phyloP scores from a whole-genome alignment of 306 rosid species.

The Herpetospermum pedunculosum region DNA sequence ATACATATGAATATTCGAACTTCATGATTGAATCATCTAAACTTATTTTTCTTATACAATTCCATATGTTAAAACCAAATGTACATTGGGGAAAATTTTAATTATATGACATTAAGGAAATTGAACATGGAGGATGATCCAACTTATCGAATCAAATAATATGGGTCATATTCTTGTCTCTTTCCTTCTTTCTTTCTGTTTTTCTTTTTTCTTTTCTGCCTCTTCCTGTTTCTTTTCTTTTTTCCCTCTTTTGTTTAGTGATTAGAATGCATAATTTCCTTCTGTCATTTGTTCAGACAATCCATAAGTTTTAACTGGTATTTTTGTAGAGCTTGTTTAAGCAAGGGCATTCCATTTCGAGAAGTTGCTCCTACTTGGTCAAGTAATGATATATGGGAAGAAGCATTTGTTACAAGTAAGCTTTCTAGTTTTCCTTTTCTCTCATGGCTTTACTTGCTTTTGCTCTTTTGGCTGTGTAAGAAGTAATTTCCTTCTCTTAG shows the following conservation, averaged over 20 bases:
- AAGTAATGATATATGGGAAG: constrained; percentile 56
- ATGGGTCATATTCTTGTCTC: background rate
- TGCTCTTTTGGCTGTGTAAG: background rate
- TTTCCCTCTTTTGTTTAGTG: background rate
- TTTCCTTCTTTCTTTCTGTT: background rate
- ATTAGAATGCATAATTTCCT: background rate
- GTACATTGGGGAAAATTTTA: background rate
- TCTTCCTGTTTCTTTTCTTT: background rate
- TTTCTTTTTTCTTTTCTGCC: background rate
- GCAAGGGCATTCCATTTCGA: constrained; percentile 58
- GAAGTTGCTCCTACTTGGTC: constrained; percentile 88
- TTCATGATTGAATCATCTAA: background rate
- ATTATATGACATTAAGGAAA: background rate
- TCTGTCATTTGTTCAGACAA: background rate
- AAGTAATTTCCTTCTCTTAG: background rate
- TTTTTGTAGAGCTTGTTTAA: constrained; percentile 46
- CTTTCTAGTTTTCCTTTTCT: background rate
- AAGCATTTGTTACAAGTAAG: constrained; percentile 84
- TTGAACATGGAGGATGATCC: background rate
- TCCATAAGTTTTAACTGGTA: constrained; percentile 1
- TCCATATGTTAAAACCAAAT: background rate
- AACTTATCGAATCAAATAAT: background rate
- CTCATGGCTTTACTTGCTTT: background rate
- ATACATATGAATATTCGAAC: too few relatives aligned
- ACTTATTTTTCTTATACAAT: background rate